Base-by-base conservation (phyloP, 441 rosid species). In the Erodium trifolium region DNA sequence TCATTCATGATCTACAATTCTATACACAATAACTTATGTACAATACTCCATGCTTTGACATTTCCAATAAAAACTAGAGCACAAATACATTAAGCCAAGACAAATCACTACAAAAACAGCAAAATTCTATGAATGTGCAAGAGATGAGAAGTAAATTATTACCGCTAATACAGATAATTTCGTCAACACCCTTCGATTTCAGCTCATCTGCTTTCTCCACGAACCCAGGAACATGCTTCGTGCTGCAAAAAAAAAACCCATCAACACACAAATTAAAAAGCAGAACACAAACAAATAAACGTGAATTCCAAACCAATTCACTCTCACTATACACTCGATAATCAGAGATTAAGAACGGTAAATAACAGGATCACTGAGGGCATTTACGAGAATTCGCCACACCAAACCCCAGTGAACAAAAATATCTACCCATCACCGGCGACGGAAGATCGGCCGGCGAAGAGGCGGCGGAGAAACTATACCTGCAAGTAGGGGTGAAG, bases 401-500 rank as follows among this genome's bases (percentile, higher is more conserved):
- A 53, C 60, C 60, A 53, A 14, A 53, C 19, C 14, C 60, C 14
- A 53, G 27, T 23, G 27, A 23, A 23, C 27, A 23, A 23, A 23
- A 23, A 14, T 7, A 53, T 53, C 19, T 0, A 14, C 60, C 9
- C 0, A 0, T 5, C 23, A 13, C n/a, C 19, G 39, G 8, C 67
- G 10, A 63, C 9, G 53, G 2, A 51, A 53, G 4, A 68, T 65
- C 11, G 14, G 14, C 47, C 39, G 17, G 14, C 3, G 65, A 43
- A 63, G 39, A 16, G 27, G 2, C 27, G 27, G 27, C 27, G 27
- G 27, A 23, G 27, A 2, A 63, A 68, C 10, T 45, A 23, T 71
- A 90, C 98, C 97, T 93, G 92, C 97, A 93, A 55, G 96, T 91
- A 23, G 98, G 96, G 19, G 98, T 93, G 79, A 93, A 93, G 68